Evolutionary conservation across 306 rosid species (phyloP), one percentile per base, ranked within the genome.

Genomic region (Nissolia schottii): DNA sequence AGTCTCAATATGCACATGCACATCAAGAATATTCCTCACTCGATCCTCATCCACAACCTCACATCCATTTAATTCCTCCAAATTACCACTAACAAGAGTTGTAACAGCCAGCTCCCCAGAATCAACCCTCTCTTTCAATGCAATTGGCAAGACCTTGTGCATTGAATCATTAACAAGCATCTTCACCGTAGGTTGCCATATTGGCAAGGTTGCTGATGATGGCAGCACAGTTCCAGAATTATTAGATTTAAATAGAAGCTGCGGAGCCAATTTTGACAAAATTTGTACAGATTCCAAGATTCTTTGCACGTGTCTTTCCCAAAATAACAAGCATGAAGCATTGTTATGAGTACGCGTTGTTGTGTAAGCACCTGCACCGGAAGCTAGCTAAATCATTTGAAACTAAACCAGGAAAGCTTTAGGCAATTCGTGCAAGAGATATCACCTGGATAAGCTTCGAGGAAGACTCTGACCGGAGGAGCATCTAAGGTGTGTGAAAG

Each of bases 221-320:
- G 85, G 80, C 7, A 75, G 29, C 10, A 37, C 57, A 79, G 10
- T 18, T 31, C 70, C 19, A 24, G 81, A 20, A 40, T 76, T 40
- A 23, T 66, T 45, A 32, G 80, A 73, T 65, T 76, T 80, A 54
- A 85, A 89, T 25, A 93, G 70, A 72, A 90, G 83, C n/a, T 49
- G 78, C 2, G 94, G 97, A 5, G 80, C 84, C 27, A 79, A 77
- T 51, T 53, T 75, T 27, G 85, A 84, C 0, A 93, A 69, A 38
- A 85, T 80, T 35, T 78, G 79, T 1, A 93, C 48, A 15, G 98
- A 93, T 10, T 91, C 77, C 3, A 86, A 74, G 10, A 93, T 89
- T 61, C 98, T 85, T 55, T 80, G 83, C 77, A 90, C 19, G 80
- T 90, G 98, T 48, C 97, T 79, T 24, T 91, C 88, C 97, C 98